Conservation (phyloP, 2,329 filamentous ascomycete species). For the Stachybotrys chartarum region DNA sequence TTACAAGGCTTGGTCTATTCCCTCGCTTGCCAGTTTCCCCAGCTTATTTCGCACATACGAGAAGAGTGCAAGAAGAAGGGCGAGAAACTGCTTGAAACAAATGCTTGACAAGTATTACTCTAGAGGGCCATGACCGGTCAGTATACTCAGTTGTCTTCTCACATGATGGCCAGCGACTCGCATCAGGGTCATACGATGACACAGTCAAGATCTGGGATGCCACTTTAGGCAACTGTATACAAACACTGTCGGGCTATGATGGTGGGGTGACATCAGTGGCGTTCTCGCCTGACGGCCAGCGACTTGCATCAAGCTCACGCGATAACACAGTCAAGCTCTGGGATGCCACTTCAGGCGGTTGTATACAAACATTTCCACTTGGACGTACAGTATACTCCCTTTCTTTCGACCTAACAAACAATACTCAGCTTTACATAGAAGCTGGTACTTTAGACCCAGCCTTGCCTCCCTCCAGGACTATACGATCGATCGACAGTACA, state of each 20-base stretch:
- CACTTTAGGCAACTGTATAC: neutral
- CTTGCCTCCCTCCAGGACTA: neutral
- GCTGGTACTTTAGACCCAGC: neutral
- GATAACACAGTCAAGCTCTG: too few species aligned
- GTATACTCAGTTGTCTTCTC: neutral
- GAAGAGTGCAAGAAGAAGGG: constrained; percentile 24
- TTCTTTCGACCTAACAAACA: neutral
- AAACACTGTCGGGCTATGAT: too few species aligned
- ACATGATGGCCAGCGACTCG: neutral
- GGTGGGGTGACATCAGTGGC: too few species aligned
- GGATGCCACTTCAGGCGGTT: too few species aligned
- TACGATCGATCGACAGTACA: neutral
- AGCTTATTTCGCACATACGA: constrained; percentile 24
- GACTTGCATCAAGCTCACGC: too few species aligned
- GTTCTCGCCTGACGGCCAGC: too few species aligned
- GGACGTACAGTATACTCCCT: neutral
- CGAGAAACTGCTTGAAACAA: constrained; percentile 28
- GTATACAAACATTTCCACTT: neutral
- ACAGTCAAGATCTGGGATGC: too few species aligned
- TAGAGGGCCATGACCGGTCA: neutral
- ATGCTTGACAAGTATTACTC: constrained; percentile 26
- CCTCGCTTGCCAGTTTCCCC: too few species aligned
- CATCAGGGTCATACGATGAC: neutral
- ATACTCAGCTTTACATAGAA: neutral
- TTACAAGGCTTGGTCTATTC: constrained; percentile 36